Conservation (phyloP, 257 asterid genomes). For the Solanum chmielewskii region DNA sequence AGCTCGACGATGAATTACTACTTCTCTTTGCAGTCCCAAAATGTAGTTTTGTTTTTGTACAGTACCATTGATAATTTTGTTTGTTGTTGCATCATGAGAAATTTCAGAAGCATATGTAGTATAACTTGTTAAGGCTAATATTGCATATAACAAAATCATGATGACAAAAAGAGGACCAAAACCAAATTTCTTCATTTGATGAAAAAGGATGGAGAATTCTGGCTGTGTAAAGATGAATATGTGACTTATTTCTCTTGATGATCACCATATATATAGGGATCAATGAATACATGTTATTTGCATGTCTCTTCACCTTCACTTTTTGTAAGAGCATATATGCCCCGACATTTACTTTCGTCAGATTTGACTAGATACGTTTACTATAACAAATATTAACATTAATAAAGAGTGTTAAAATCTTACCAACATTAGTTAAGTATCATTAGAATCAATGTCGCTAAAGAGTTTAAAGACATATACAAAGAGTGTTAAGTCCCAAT, state of each 20-base stretch:
- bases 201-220: neutral
- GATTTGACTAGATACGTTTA: neutral
- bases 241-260: neutral
- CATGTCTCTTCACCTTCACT: neutral
- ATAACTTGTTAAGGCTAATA: neutral
- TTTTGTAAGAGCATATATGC: neutral
- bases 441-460: no score
- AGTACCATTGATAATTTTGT: neutral
- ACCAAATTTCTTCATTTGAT: neutral
- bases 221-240: neutral
- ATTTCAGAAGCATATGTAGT: neutral
- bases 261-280: neutral
- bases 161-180: neutral
- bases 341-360: neutral
- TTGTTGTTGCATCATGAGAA: neutral
- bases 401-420: no score
- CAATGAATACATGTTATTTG: neutral
- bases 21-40: neutral
- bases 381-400: no score
- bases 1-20: neutral
- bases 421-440: accelerated
- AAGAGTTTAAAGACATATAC: no score
- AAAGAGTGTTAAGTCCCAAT: no score
- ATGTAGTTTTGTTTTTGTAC: neutral
- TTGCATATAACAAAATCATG: neutral